phyloP scores from a whole-genome alignment of 495 filamentous ascomycete genomes.

The Chaetomium fimeti region DNA sequence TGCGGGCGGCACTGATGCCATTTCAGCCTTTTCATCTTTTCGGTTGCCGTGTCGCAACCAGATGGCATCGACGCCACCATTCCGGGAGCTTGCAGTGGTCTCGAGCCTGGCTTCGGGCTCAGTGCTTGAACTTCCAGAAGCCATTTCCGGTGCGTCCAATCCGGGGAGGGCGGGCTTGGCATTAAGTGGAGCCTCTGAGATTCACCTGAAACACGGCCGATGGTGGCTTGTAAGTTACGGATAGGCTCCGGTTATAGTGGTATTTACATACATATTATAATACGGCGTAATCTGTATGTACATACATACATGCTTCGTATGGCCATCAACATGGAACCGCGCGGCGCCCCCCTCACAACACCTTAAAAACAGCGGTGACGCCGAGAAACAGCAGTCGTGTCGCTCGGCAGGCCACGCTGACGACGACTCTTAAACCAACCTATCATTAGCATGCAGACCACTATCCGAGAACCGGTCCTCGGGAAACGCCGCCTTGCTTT shows the following conservation, averaged over 20 bases:
- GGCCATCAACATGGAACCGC: no score
- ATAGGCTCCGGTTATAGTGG: no score
- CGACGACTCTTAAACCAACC: slow-evolving; percentile 8
- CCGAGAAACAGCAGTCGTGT: background rate
- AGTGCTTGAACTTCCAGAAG: background rate
- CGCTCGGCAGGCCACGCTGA: slow-evolving; percentile 2
- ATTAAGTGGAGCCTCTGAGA: slow-evolving; percentile 1
- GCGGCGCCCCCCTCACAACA: background rate
- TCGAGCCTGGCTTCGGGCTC: background rate
- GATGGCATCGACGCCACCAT: background rate
- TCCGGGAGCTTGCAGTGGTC: background rate
- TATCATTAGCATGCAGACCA: slow-evolving; percentile 1
- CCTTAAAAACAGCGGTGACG: background rate
- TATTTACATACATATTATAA: no score
- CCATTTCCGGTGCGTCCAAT: slow-evolving; percentile 2
- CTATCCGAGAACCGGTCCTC: background rate
- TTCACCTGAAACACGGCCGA: slow-evolving; percentile 5
- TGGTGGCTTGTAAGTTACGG: background rate
- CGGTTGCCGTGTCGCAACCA: background rate
- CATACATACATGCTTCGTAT: no score
- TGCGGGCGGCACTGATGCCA: background rate
- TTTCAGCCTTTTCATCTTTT: background rate
- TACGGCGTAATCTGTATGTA: no score
- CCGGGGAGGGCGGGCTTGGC: background rate
- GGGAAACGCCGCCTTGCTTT: slow-evolving; percentile 1